Evolutionary conservation across 495 filamentous ascomycete genomes (phyloP).

Genomic region (Lichenothelia convexa): DNA sequence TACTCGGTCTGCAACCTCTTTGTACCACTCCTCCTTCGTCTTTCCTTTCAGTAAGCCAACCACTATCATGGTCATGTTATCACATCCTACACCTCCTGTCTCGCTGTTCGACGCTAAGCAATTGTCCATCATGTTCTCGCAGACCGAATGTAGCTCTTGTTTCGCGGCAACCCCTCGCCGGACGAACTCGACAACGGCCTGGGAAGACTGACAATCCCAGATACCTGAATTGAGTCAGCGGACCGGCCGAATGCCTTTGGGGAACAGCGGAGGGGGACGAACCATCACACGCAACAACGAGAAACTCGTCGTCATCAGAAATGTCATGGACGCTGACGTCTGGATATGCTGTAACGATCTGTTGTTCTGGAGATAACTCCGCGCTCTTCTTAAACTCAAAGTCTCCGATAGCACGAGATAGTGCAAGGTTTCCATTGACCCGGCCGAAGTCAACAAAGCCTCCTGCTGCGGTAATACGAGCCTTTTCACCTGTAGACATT

Average conservation of each 20-base stretch:
- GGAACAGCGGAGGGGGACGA: slow-evolving; percentile 19
- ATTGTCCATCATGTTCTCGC: slow-evolving; percentile 99
- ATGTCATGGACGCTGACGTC: slow-evolving; percentile 84
- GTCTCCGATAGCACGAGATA: slow-evolving; percentile 93
- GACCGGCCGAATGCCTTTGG: too few relatives aligned
- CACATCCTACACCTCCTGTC: slow-evolving; percentile 92
- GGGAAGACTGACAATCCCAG: slow-evolving; percentile 98
- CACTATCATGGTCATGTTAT: slow-evolving; percentile 98
- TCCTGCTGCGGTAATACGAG: slow-evolving; percentile 82
- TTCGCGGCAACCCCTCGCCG: slow-evolving; percentile 87
- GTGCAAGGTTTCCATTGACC: slow-evolving; percentile 95
- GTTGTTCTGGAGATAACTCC: slow-evolving; percentile 84
- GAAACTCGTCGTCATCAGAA: slow-evolving; percentile 84
- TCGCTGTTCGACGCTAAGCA: slow-evolving; percentile 93
- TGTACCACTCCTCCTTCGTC: slow-evolving; percentile 95
- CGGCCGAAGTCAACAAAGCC: slow-evolving; percentile 97
- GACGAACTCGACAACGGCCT: slow-evolving; percentile 93
- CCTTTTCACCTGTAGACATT: slow-evolving; percentile 61
- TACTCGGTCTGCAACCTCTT: slow-evolving; percentile 82
- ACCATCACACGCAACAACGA: slow-evolving; percentile 97
- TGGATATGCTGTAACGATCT: slow-evolving; percentile 93
- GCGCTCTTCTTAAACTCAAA: slow-evolving; percentile 99
- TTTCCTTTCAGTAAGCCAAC: slow-evolving; percentile 76
- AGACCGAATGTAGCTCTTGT: slow-evolving; percentile 81
- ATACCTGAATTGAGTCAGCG: slow-evolving; percentile 79